A percentile compares a stretch with the other conserved stretches of the same genome.
Conservation (phyloP, 2,329 filamentous ascomycete species). For the Aschersonia sp. region DNA sequence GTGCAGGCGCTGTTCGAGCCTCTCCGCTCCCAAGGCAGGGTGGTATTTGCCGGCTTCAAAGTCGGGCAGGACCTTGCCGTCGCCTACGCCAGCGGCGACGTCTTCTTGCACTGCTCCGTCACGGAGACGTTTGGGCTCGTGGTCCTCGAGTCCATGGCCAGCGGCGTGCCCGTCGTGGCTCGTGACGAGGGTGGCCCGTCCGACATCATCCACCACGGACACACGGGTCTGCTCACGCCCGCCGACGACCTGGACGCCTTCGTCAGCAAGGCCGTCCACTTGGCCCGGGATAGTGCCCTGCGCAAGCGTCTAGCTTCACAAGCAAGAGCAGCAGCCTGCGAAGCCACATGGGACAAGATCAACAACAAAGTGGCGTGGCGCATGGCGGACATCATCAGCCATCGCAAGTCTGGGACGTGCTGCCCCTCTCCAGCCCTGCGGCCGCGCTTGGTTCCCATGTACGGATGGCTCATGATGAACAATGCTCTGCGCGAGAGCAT, state of each 20-base stretch:
- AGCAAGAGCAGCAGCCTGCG: slow-evolving; percentile 41
- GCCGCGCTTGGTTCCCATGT: slow-evolving; percentile 17
- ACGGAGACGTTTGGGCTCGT: slow-evolving; percentile 62
- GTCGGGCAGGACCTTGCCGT: slow-evolving; percentile 45
- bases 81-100: slow-evolving; percentile 52
- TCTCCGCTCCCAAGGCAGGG: slow-evolving; percentile 31
- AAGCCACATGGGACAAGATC: slow-evolving; percentile 58
- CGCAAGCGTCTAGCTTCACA: slow-evolving; percentile 29
- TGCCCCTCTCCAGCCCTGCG: slow-evolving; percentile 3
- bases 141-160: slow-evolving; percentile 58
- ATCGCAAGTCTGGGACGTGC: slow-evolving; percentile 21
- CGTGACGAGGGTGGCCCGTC: slow-evolving; percentile 56
- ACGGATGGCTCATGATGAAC: slow-evolving; percentile 29
- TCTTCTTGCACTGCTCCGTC: slow-evolving; percentile 59
- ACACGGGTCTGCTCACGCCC: slow-evolving; percentile 45
- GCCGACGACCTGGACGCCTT: slow-evolving; percentile 46
- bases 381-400: slow-evolving; percentile 38
- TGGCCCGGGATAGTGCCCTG: slow-evolving; percentile 29
- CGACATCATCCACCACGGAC: slow-evolving; percentile 46
- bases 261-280: slow-evolving; percentile 33
- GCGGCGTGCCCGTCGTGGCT: slow-evolving; percentile 53
- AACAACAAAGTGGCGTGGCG: slow-evolving; percentile 55
- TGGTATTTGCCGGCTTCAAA: slow-evolving; percentile 53
- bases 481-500: slow-evolving; percentile 20
- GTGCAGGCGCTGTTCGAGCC: slow-evolving; percentile 44